These are phyloP conservation scores for Fusarium tanahbumbuense DNA, from an alignment of 2,329 filamentous ascomycete species.

Conservation along the genomic window DNA sequence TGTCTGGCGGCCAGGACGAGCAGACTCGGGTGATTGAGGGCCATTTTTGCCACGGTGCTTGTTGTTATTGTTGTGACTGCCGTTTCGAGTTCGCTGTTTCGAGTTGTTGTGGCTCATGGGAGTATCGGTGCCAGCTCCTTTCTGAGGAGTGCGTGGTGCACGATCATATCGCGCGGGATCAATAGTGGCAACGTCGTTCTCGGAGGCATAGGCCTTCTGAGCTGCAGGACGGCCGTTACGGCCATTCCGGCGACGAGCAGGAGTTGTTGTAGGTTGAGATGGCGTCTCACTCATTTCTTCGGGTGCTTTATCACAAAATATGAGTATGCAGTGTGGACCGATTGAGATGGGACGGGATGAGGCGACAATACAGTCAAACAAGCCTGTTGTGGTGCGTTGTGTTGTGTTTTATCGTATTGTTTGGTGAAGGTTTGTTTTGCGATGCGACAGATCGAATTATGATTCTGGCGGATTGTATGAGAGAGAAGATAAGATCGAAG, in stretches of 20 bases:
- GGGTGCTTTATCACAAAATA: conserved; percentile 9
- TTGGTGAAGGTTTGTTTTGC: conserved; percentile 7
- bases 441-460: conserved; percentile 34
- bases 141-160: conserved; percentile 62
- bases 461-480: conserved; percentile 38
- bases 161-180: conserved; percentile 50
- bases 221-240: conserved; percentile 55
- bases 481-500: conserved; percentile 28
- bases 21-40: conserved; percentile 56
- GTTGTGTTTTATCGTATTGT: conserved; percentile 5
- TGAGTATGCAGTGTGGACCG: conserved; percentile 2
- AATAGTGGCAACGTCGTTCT: conserved; percentile 60
- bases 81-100: conserved; percentile 48
- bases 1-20: conserved; percentile 57
- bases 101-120: conserved; percentile 47
- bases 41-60: conserved; percentile 49
- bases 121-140: conserved; percentile 52
- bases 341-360: conserved; percentile 10
- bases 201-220: conserved; percentile 69
- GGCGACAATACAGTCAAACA: background rate
- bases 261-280: conserved; percentile 51
- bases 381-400: conserved; percentile 1
- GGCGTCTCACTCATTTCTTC: conserved; percentile 51
- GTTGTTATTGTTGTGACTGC: conserved; percentile 24
- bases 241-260: conserved; percentile 54